These are phyloP conservation scores for Ceratobasidium sp. DNA, from an alignment of 1,284 basidiomycete species.

Conservation along the genomic window DNA sequence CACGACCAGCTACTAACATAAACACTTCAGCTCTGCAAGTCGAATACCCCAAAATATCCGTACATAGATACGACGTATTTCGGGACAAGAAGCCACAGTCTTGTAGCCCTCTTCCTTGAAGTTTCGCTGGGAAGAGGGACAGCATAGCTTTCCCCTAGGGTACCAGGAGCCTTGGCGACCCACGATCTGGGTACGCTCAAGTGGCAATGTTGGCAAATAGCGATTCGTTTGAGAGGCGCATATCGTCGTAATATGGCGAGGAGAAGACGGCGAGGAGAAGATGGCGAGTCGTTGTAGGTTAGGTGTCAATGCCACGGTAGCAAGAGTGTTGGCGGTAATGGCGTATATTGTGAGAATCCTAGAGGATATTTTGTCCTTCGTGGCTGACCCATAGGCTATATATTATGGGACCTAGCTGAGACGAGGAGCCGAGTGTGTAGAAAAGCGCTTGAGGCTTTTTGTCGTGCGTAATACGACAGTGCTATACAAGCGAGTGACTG, in stretches of 20 bases:
- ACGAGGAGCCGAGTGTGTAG: not conserved
- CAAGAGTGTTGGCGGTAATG: not conserved
- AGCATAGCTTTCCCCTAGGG: not conserved
- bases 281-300: constrained; percentile 17
- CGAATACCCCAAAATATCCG: not conserved
- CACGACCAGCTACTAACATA: not conserved
- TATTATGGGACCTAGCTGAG: constrained; percentile 5
- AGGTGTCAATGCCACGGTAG: not conserved
- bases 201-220: not conserved
- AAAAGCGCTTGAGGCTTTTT: not conserved
- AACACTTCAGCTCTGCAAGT: not conserved
- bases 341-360: not conserved
- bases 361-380: not conserved
- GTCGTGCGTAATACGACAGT: not conserved
- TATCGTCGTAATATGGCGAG: not conserved
- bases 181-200: constrained; percentile 14
- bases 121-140: not conserved
- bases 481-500: not conserved
- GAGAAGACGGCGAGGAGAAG: not conserved
- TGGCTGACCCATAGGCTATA: constrained; percentile 18
- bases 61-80: constrained; percentile 2
- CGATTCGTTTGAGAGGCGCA: not conserved
- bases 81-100: not conserved
- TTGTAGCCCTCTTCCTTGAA: not conserved
- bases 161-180: not conserved